Base-by-base conservation (phyloP, 352 stramenopile genomes). In the Globisporangium paroecandrum region DNA sequence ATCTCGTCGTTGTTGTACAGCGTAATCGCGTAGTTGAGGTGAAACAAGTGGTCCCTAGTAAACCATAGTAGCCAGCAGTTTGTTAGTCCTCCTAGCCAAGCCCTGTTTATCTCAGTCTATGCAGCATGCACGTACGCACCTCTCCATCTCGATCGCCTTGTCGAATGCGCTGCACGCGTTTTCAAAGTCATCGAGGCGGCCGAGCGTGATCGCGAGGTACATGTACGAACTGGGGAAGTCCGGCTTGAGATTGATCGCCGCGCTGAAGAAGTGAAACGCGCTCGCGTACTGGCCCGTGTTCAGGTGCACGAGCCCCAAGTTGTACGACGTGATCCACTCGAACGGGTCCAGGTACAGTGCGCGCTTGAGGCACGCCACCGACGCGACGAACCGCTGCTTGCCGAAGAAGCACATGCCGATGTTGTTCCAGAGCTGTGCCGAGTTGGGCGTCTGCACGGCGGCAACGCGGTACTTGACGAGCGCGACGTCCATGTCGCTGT, bases 351-450 rank as follows among this genome's bases (percentile, higher is more conserved):
- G 65, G 72, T 98, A 98, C 56, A 97, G 64, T 20, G 94, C 93
- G 2, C 90, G 82, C 76, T 98, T 98, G 15, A 98, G 81, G 41
- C 91, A 98, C 41, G 94, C 83, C 7, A 98, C 83, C 0, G 91
- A 93, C 69, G 89, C 77, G 47, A 92, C 89, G 69, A 81, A 93
- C 9, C 82, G 85, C 70, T 94, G 84, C 75, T 98, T 98, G 36
- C 91, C 91, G 70, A 98, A 98, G 70, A 98, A 98, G 69, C 93
- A 98, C 94, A 98, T 98, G 58, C 92, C 93, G 53, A 98, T 89
- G 73, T 98, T 98, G 79, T 98, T 98, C 93, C 93, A 98, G 15
- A 98, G 77, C 73, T 98, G 89, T 1, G 94, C 87, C 64, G 86
- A 96, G 76, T 98, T 96, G 18, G 94, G 92, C 20, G 87, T 98